Percentiles rank a stretch among this genome's conserved stretches.
These are phyloP conservation scores for Aspergillus sp. DNA, from an alignment of 2,329 filamentous ascomycete species.

Conservation along the genomic window DNA sequence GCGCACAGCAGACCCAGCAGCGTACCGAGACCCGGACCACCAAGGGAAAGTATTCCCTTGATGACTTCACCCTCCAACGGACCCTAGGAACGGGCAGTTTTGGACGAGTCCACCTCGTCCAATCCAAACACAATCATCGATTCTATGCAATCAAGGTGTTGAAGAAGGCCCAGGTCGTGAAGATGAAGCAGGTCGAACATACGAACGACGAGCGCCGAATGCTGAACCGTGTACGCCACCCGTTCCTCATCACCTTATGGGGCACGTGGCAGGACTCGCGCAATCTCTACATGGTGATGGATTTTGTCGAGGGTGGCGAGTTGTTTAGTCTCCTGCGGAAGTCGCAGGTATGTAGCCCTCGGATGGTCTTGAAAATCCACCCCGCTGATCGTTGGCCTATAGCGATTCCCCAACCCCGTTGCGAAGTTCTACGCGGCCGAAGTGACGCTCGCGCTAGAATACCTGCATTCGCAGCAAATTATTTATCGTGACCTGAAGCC, in stretches of 20 bases:
- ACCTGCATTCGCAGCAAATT: slow-evolving; percentile 90
- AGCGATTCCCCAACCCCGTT: slow-evolving; percentile 98
- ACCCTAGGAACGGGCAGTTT: slow-evolving; percentile 97
- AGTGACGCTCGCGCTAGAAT: slow-evolving; percentile 92
- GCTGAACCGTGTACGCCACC: slow-evolving; percentile 95
- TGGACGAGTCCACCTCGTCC: slow-evolving; percentile 91
- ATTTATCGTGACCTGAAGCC: slow-evolving; percentile 98
- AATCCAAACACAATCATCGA: slow-evolving; percentile 96
- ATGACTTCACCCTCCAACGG: slow-evolving; percentile 84
- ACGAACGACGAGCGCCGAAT: slow-evolving; percentile 97
- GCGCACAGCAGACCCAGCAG: slow-evolving; percentile 12
- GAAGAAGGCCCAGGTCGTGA: slow-evolving; percentile 97
- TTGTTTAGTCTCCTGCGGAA: slow-evolving; percentile 93
- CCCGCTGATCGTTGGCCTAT: slow-evolving; percentile 2
- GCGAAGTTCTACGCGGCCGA: slow-evolving; percentile 99
- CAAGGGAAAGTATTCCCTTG: slow-evolving; percentile 94
- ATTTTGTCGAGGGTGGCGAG: slow-evolving; percentile 98
- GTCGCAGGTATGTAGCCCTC: slow-evolving; percentile 66
- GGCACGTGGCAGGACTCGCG: slow-evolving; percentile 94
- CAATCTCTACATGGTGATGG: slow-evolving; percentile 99
- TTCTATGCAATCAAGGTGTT: slow-evolving; percentile 98
- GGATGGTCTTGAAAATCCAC: neutral
- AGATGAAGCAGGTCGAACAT: slow-evolving; percentile 99
- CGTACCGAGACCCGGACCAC: slow-evolving; percentile 59
- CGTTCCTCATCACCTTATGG: slow-evolving; percentile 96